Conservation (phyloP, 2,329 filamentous ascomycete species). For the Penicillium sp. region DNA sequence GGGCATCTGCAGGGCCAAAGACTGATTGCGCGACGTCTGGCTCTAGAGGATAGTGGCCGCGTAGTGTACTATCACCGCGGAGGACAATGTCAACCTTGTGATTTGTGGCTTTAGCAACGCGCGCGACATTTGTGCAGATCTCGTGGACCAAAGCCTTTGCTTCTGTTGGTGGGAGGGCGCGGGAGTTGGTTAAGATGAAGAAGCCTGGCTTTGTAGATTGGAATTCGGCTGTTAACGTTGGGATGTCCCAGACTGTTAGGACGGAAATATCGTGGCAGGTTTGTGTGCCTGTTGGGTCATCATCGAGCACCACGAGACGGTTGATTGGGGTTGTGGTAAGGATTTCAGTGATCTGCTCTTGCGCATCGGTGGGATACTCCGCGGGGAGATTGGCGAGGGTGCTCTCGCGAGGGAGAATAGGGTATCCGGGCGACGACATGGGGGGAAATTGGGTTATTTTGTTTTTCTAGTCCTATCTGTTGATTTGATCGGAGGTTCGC, state of each 20-base stretch:
- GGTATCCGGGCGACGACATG: conserved; percentile 27
- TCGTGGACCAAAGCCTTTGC: conserved; percentile 51
- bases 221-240: conserved; percentile 49
- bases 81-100: conserved; percentile 56
- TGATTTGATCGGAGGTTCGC: background rate
- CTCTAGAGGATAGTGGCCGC: conserved; percentile 59
- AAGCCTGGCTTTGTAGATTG: conserved; percentile 48
- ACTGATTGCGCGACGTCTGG: conserved; percentile 53
- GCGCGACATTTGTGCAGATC: conserved; percentile 53
- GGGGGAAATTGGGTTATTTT: background rate
- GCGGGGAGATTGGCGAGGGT: conserved; percentile 31
- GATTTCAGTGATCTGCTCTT: conserved; percentile 32
- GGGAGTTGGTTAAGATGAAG: conserved; percentile 62
- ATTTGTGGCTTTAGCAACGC: conserved; percentile 43
- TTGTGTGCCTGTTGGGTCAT: conserved; percentile 61
- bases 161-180: conserved; percentile 52
- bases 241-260: conserved; percentile 54
- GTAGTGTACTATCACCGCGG: conserved; percentile 56
- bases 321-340: conserved; percentile 29
- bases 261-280: conserved; percentile 60
- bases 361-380: conserved; percentile 31
- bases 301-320: conserved; percentile 46
- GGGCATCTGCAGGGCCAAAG: conserved; percentile 52
- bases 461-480: background rate
- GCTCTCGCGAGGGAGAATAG: conserved; percentile 24